Evolutionary conservation across 2,329 filamentous ascomycete species (phyloP), one percentile per base, ranked within the genome.

Genomic region (Beauveria sp.): DNA sequence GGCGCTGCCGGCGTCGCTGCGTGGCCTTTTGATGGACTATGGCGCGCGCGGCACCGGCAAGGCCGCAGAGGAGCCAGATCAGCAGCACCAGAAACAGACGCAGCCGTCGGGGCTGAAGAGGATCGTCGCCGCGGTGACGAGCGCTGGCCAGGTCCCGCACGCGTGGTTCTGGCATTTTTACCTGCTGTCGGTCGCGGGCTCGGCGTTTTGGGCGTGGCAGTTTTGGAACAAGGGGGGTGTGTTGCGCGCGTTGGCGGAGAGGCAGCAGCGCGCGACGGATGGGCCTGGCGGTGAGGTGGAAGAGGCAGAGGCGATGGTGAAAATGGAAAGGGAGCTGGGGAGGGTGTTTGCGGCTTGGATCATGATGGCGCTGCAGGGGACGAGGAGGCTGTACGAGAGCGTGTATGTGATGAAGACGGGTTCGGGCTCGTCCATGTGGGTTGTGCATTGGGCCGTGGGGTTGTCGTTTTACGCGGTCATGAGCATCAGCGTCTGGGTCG

Each of bases 121-220:
- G 5, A 46, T 74, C 34, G 59, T 79, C 46, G 67, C 68, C 58
- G 67, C 67, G 58, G 47, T 77, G 38, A 66, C 69, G 24, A 63
- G 69, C 47, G 65, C 65, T 56, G 75, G 75, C 66, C 83, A 84
- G 70, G 88, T 97, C 42, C 92, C 93, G 24, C 95, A 98, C 75
- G 83, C 83, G 64, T 98, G 90, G 86, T 98, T 98, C 73, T 82
- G 81, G 49, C 89, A 95, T 67, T 98, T 96, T 76, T 98, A 99
- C 72, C 70, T 89, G 58, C 72, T 86, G 42, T 93, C 90, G 3
- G 75, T 92, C 5, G 70, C 77, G 2, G 86, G 84, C 63, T 93
- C 90, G 0, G 68, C 85, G 5, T 89, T 93, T 72, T 97, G 93
- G 91, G 83, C 80, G 0, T 73, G 75, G 66, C 87, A 93, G 72